These are phyloP conservation scores for Zygosaccharomyces bailii DNA, from an alignment of 805 yeast species.

Conservation along the genomic window DNA sequence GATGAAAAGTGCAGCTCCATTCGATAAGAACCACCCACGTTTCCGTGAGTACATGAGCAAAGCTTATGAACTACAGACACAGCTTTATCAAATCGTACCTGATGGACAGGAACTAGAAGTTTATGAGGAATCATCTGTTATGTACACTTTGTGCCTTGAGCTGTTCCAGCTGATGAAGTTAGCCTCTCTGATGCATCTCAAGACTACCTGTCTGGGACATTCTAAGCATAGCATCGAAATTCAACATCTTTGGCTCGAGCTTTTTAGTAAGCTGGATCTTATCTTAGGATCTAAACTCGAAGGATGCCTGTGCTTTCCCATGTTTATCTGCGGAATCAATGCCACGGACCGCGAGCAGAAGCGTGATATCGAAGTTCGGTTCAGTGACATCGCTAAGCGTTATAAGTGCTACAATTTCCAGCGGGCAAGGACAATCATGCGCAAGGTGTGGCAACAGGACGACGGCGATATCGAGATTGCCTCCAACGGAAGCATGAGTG, in stretches of 20 bases:
- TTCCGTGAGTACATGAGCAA: slow-evolving; percentile 15
- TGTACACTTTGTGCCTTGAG: slow-evolving; percentile 62
- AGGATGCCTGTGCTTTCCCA: slow-evolving; percentile 69
- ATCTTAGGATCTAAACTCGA: slow-evolving; percentile 66
- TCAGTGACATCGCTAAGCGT: slow-evolving; percentile 54
- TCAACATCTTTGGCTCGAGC: slow-evolving; percentile 53
- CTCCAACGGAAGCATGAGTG: slow-evolving; percentile 24
- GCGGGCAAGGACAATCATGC: slow-evolving; percentile 41
- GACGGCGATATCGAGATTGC: slow-evolving; percentile 12
- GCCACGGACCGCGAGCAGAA: slow-evolving; percentile 54
- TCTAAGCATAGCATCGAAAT: slow-evolving; percentile 47
- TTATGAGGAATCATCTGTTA: slow-evolving; percentile 39
- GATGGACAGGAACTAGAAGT: slow-evolving; percentile 16
- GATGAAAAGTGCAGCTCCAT: slow-evolving; percentile 36
- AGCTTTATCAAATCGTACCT: slow-evolving; percentile 17
- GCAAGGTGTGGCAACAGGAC: slow-evolving; percentile 43
- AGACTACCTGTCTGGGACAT: slow-evolving; percentile 53
- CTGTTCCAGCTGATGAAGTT: slow-evolving; percentile 69
- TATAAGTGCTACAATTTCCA: slow-evolving; percentile 64
- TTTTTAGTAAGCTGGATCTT: slow-evolving; percentile 55
- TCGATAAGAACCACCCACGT: slow-evolving; percentile 25
- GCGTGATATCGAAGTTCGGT: slow-evolving; percentile 46
- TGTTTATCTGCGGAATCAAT: slow-evolving; percentile 74
- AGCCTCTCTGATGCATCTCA: slow-evolving; percentile 62
- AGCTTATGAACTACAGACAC: slow-evolving; percentile 20